phyloP scores from a whole-genome alignment of 2,329 filamentous ascomycete genomes.

The Pseudogymnoascus sp. region DNA sequence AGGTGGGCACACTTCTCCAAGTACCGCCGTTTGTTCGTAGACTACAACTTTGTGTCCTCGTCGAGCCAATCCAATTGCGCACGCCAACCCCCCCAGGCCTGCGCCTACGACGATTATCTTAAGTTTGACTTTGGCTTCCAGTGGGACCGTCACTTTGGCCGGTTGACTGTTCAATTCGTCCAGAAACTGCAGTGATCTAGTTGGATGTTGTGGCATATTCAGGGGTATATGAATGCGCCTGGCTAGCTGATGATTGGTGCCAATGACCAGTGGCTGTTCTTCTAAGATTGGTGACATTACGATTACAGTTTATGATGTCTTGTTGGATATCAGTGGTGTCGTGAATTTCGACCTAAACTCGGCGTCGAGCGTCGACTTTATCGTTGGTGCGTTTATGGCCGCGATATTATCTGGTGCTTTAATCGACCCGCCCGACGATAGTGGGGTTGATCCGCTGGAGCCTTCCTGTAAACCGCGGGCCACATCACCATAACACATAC shows the following conservation, averaged over 20 bases:
- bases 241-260: neutral
- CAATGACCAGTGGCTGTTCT: neutral
- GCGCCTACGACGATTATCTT: conserved; percentile 31
- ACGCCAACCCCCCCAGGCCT: conserved; percentile 36
- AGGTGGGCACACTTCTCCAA: conserved; percentile 30
- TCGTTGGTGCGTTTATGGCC: neutral
- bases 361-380: neutral
- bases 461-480: neutral
- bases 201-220: conserved; percentile 6
- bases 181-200: conserved; percentile 13
- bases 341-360: neutral
- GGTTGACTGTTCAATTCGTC: conserved; percentile 1
- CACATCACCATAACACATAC: neutral
- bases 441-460: neutral
- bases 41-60: conserved; percentile 33
- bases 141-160: neutral
- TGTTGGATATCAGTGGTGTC: neutral
- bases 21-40: conserved; percentile 31
- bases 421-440: neutral
- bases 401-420: neutral
- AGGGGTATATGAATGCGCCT: neutral
- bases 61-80: conserved; percentile 31
- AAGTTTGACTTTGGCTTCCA: conserved; percentile 12
- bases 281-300: neutral
- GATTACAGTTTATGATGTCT: neutral